Evolutionary conservation across 2,329 filamentous ascomycete species (phyloP).

Genomic region (Colletotrichum graminicola): DNA sequence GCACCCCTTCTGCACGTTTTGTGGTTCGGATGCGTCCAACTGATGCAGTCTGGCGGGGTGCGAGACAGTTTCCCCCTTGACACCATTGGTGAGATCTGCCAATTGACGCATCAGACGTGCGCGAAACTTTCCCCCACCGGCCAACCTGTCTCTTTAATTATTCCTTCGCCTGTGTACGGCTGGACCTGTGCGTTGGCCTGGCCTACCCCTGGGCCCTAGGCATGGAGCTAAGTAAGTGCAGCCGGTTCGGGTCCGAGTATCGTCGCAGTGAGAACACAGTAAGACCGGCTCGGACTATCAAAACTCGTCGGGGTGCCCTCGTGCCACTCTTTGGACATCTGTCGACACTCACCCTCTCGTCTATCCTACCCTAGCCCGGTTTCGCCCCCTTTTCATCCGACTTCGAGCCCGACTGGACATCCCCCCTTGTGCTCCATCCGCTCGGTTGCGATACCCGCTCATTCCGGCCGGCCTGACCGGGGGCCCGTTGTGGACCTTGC

Average conservation of each 20-base stretch:
- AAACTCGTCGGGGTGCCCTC: conserved; percentile 4
- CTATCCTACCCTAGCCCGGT: conserved; percentile 3
- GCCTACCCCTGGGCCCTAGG: no score
- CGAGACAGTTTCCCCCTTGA: conserved; percentile 12
- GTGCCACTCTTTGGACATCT: conserved; percentile 1
- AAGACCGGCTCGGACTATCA: conserved; percentile 23
- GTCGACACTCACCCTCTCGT: background rate
- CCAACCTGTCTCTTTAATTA: background rate
- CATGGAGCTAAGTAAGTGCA: background rate
- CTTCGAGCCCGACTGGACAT: no score
- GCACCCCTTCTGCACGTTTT: background rate
- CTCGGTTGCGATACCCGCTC: conserved; percentile 10
- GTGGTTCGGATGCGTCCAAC: background rate
- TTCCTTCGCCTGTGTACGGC: background rate
- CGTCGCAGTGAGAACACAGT: conserved; percentile 3
- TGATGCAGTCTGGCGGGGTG: background rate
- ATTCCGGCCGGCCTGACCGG: conserved; percentile 28
- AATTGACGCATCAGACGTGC: conserved; percentile 2
- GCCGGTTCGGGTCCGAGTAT: conserved; percentile 19
- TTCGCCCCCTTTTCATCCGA: background rate
- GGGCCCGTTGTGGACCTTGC: conserved; percentile 23
- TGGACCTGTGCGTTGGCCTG: background rate
- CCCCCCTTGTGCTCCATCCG: background rate
- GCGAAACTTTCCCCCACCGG: background rate
- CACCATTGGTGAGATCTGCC: conserved; percentile 18